Evolutionary conservation across 768 basidiomycete genomes (phyloP).

Genomic region (Lactifluus hygrophoroides): DNA sequence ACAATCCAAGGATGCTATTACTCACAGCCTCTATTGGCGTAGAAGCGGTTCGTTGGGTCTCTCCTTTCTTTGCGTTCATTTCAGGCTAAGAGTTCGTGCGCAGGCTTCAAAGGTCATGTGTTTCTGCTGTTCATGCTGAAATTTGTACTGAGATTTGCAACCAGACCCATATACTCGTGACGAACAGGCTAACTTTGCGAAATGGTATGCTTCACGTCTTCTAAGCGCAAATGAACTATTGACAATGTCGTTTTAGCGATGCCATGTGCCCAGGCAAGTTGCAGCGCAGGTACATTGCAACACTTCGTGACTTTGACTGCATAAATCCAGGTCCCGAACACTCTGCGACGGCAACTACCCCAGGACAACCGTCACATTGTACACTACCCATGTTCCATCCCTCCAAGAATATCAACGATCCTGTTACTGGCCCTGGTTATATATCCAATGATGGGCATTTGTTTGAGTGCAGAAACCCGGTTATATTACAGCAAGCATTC

Average conservation of each 20-base stretch:
- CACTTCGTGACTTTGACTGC: neutral
- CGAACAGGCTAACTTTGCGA: slow-evolving; percentile 43
- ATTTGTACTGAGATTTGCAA: neutral
- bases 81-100: neutral
- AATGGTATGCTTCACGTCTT: slow-evolving; percentile 37
- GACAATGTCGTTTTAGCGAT: slow-evolving; percentile 30
- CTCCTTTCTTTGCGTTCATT: neutral
- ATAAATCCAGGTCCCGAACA: slow-evolving; percentile 41
- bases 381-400: slow-evolving; percentile 46
- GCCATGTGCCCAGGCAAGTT: slow-evolving; percentile 41
- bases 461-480: slow-evolving; percentile 47
- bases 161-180: slow-evolving; percentile 54
- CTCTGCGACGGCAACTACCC: slow-evolving; percentile 28
- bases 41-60: slow-evolving; percentile 38
- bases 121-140: neutral
- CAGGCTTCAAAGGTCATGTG: slow-evolving; percentile 45
- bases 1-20: slow-evolving; percentile 43
- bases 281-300: neutral
- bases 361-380: slow-evolving; percentile 46
- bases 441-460: slow-evolving; percentile 49
- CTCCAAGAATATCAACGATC: slow-evolving; percentile 25
- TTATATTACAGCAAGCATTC: slow-evolving; percentile 43
- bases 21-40: slow-evolving; percentile 48
- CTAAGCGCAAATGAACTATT: neutral
- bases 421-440: slow-evolving; percentile 34